phyloP scores from a whole-genome alignment of 305 asterid genomes.

The Salvia sclarea region DNA sequence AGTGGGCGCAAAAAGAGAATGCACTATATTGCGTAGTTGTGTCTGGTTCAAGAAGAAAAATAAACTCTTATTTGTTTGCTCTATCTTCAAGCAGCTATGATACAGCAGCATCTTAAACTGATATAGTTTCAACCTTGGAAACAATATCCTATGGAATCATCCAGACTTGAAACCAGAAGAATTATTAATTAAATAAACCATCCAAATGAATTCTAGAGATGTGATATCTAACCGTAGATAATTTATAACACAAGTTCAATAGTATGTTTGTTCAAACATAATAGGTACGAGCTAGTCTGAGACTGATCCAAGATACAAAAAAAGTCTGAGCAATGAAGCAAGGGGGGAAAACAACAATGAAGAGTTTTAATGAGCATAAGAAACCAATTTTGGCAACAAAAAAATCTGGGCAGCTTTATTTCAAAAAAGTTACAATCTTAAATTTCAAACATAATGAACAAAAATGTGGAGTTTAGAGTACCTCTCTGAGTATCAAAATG shows the following conservation, averaged over 20 bases:
- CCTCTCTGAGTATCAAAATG: slow-evolving; percentile 79
- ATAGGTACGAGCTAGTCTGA: neutral
- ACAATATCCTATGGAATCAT: slow-evolving; percentile 9
- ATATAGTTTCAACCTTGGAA: slow-evolving; percentile 3
- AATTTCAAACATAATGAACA: slow-evolving; percentile 23
- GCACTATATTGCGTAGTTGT: neutral
- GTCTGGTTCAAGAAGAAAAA: slow-evolving; percentile 1
- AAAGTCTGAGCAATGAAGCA: neutral
- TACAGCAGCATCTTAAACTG: slow-evolving; percentile 5
- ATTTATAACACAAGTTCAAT: neutral
- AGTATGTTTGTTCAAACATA: neutral
- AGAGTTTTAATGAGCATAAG: neutral
- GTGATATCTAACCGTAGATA: neutral
- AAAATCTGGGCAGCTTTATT: slow-evolving; percentile 1
- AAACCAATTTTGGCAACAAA: neutral
- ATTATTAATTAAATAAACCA: neutral
- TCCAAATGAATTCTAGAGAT: slow-evolving; percentile 9
- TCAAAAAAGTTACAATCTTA: slow-evolving; percentile 7
- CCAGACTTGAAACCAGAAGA: slow-evolving; percentile 14
- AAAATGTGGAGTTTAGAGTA: slow-evolving; percentile 26
- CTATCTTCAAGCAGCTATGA: slow-evolving; percentile 17
- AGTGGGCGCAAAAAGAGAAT: neutral
- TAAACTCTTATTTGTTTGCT: neutral
- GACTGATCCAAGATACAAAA: neutral
- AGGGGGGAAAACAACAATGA: neutral